A percentile compares a stretch with the other conserved stretches of the same genome.
phyloP scores from a whole-genome alignment of 2,329 filamentous ascomycete species.

The Paracorniculantispora psalliotae region DNA sequence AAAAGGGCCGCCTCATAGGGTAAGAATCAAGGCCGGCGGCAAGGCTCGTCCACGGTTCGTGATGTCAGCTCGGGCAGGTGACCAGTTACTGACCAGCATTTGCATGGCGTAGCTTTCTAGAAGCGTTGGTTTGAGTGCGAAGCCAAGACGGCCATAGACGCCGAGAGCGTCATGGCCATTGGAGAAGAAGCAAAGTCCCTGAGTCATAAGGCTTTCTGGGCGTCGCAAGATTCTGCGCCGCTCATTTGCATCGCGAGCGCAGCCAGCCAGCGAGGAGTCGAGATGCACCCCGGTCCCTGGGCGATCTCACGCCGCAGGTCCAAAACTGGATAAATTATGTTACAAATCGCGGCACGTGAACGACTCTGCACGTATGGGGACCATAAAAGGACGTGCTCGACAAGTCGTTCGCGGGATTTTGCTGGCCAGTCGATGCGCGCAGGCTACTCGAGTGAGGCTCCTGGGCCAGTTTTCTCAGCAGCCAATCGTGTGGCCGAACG shows the following conservation, averaged over 20 bases:
- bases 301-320: neutral
- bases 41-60: neutral
- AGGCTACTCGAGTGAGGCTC: neutral
- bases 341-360: slow-evolving; percentile 9
- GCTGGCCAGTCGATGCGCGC: slow-evolving; percentile 1
- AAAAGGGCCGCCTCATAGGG: neutral
- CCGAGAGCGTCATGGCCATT: neutral
- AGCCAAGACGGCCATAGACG: neutral
- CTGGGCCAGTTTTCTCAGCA: neutral
- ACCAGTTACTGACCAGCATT: neutral
- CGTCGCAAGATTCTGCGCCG: neutral
- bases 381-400: neutral
- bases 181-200: neutral
- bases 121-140: neutral
- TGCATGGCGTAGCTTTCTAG: neutral
- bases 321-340: no score
- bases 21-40: neutral
- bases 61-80: neutral
- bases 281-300: neutral
- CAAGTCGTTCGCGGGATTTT: neutral
- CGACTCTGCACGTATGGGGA: neutral
- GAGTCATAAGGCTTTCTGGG: neutral
- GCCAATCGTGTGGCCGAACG: neutral
- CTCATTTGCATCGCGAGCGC: neutral
- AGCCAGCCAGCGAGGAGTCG: neutral